Evolutionary conservation across 495 filamentous ascomycete species (phyloP).

Genomic region (Talaromyces nanjingensis): DNA sequence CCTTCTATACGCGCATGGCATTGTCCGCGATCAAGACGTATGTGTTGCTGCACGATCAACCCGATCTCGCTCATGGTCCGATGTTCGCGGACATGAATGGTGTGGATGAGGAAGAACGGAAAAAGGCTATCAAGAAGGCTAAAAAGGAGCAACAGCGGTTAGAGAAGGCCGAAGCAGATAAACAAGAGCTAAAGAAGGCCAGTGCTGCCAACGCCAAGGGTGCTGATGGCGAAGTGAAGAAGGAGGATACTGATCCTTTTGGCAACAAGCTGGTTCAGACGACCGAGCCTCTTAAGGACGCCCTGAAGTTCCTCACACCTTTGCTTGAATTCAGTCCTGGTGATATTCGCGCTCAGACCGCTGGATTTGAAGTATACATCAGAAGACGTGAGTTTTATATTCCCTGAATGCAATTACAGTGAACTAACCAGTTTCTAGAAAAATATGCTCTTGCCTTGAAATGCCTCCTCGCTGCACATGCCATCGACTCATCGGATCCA

Average conservation of each 20-base stretch:
- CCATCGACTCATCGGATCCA: constrained; percentile 65
- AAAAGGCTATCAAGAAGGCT: constrained; percentile 94
- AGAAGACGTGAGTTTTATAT: constrained; percentile 55
- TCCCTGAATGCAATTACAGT: background rate
- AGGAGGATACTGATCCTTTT: constrained; percentile 83
- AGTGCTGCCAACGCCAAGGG: constrained; percentile 44
- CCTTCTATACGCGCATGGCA: constrained; percentile 85
- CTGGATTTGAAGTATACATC: constrained; percentile 85
- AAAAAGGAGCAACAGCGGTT: constrained; percentile 81
- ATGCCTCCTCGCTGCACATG: constrained; percentile 66
- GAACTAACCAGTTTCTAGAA: constrained; percentile 42
- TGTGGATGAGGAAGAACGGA: constrained; percentile 62
- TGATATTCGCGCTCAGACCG: constrained; percentile 72
- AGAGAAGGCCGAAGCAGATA: constrained; percentile 76
- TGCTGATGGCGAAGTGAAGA: constrained; percentile 50
- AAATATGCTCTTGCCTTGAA: constrained; percentile 81
- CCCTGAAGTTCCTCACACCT: constrained; percentile 76
- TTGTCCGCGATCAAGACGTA: constrained; percentile 77
- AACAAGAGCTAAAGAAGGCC: constrained; percentile 55
- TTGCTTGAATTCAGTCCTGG: constrained; percentile 77
- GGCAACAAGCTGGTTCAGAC: constrained; percentile 73
- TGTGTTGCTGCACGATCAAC: constrained; percentile 70
- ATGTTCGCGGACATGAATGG: constrained; percentile 51
- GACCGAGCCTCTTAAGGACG: constrained; percentile 73
- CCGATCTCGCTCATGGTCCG: constrained; percentile 50